Percentiles rank a stretch among this genome's conserved stretches.
phyloP scores from a whole-genome alignment of 768 basidiomycete genomes.

The Termitomyces sp. region DNA sequence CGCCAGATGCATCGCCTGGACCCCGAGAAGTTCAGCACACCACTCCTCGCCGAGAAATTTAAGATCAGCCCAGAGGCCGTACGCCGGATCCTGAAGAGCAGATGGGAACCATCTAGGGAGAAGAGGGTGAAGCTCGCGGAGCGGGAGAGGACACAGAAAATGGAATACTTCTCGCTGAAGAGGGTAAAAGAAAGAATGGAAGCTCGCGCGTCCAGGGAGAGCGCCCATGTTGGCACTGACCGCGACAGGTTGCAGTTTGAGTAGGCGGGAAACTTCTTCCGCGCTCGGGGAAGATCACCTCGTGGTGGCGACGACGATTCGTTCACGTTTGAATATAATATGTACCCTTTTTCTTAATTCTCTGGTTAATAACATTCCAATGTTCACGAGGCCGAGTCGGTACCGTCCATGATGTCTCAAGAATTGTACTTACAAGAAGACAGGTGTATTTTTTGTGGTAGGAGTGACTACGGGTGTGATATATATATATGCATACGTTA shows the following conservation, averaged over 20 bases:
- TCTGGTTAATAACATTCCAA: neutral
- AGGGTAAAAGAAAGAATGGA: slow-evolving; percentile 41
- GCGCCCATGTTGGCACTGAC: slow-evolving; percentile 15
- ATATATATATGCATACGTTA: slow-evolving; percentile 20
- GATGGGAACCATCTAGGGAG: slow-evolving; percentile 61
- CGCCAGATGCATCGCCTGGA: slow-evolving; percentile 64
- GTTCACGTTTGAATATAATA: slow-evolving; percentile 1
- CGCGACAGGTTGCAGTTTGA: slow-evolving; percentile 39
- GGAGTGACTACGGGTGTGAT: neutral
- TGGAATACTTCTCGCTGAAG: slow-evolving; percentile 32
- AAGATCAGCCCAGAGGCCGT: slow-evolving; percentile 80
- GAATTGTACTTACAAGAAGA: slow-evolving; percentile 1
- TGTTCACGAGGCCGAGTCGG: slow-evolving; percentile 9
- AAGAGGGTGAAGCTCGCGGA: slow-evolving; percentile 45
- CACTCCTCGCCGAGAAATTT: slow-evolving; percentile 72
- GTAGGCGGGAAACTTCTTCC: slow-evolving; percentile 18
- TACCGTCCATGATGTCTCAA: neutral
- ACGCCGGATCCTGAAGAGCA: slow-evolving; percentile 72
- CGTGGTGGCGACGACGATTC: slow-evolving; percentile 7
- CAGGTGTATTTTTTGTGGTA: neutral
- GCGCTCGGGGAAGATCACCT: slow-evolving; percentile 12
- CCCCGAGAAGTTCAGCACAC: slow-evolving; percentile 59
- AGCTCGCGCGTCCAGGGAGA: slow-evolving; percentile 28
- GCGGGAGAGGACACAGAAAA: slow-evolving; percentile 44
- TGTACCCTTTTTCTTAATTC: slow-evolving; percentile 2